Percentiles rank a stretch among this genome's conserved stretches.
phyloP scores from a whole-genome alignment of 148 eudicot species.

The Fagopyrum tataricum region DNA sequence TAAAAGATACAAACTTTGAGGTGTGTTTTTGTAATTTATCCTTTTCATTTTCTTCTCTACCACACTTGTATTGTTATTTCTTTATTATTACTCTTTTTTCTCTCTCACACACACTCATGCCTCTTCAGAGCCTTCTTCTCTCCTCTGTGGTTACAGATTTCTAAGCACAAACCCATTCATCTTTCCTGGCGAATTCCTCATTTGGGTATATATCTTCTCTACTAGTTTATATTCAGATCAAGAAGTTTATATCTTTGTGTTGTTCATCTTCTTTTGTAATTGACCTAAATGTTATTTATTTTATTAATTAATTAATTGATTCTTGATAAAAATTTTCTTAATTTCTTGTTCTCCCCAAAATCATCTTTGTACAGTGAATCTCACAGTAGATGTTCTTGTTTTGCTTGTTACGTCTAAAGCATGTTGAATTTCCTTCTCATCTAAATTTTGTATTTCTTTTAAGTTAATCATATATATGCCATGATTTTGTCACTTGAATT shows the following conservation, averaged over 20 bases:
- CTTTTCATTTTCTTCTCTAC: background rate
- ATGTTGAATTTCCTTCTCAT: background rate
- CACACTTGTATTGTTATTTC: background rate
- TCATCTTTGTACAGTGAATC: background rate
- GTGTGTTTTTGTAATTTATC: background rate
- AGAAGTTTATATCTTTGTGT: background rate
- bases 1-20: background rate
- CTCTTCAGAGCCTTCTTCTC: background rate
- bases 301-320: background rate
- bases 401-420: background rate
- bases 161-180: background rate
- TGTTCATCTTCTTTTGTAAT: background rate
- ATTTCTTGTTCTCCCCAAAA: background rate
- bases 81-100: background rate
- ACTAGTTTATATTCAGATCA: background rate
- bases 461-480: background rate
- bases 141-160: constrained; percentile 2
- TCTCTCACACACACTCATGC: background rate
- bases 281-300: background rate
- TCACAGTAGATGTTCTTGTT: background rate
- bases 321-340: background rate
- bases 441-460: background rate
- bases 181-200: background rate
- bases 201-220: background rate
- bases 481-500: no score